Percentiles rank a stretch among this genome's conserved stretches.
These are phyloP conservation scores for Penicillium cataractarum DNA, from an alignment of 495 filamentous ascomycete genomes.

Conservation along the genomic window DNA sequence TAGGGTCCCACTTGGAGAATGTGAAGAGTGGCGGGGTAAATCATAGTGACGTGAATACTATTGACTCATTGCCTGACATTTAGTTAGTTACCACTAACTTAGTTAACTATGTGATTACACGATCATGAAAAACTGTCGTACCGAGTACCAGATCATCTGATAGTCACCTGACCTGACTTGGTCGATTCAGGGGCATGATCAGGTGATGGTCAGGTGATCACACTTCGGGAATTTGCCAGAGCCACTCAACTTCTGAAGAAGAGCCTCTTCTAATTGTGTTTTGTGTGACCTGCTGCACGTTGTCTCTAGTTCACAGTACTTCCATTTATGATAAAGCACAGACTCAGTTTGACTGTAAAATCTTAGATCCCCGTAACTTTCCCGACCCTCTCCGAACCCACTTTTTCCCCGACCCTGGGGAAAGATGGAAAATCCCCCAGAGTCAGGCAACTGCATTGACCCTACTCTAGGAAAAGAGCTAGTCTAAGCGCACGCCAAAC, in stretches of 20 bases:
- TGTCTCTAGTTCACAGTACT: neutral
- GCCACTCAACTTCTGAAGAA: too few species aligned
- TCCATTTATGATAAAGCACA: neutral
- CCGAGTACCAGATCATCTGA: neutral
- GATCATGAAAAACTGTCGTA: neutral
- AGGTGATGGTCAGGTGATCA: neutral
- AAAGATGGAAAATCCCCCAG: neutral
- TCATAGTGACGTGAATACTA: neutral
- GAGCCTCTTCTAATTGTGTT: too few species aligned
- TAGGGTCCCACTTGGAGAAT: neutral
- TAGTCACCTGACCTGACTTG: neutral
- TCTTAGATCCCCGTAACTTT: too few species aligned
- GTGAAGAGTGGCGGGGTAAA: neutral
- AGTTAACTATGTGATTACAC: neutral
- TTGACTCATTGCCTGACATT: neutral
- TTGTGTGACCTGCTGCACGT: neutral
- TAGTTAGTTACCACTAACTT: neutral
- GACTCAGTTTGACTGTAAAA: neutral
- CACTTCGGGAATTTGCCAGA: neutral
- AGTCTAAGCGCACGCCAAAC: slow-evolving; percentile 13
- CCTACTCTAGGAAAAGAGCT: too few species aligned
- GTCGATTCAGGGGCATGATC: neutral
- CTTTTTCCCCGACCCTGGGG: slow-evolving; percentile 2
- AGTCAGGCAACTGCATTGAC: slow-evolving; percentile 10
- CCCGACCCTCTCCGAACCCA: neutral